These are phyloP conservation scores for Falciphora oryzae DNA, from an alignment of 2,329 filamentous ascomycete genomes.

Conservation along the genomic window DNA sequence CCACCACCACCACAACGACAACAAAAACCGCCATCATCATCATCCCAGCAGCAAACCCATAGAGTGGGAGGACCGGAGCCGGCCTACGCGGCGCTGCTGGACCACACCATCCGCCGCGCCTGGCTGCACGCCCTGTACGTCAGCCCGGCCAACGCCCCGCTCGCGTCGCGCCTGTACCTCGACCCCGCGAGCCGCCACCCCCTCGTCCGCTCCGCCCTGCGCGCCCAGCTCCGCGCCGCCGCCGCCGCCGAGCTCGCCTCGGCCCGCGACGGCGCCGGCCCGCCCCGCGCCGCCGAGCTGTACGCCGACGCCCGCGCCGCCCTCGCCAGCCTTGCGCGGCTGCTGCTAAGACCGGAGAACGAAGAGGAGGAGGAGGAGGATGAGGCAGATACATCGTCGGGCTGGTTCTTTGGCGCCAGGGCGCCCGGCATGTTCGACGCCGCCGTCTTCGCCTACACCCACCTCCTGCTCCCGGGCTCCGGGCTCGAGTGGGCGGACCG, in stretches of 20 bases:
- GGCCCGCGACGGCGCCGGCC: slow-evolving; percentile 11
- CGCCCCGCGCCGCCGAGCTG: slow-evolving; percentile 24
- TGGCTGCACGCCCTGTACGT: slow-evolving; percentile 88
- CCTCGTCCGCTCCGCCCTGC: slow-evolving; percentile 57
- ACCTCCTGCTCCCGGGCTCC: slow-evolving; percentile 55
- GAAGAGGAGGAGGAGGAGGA: slow-evolving; percentile 16
- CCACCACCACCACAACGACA: background rate
- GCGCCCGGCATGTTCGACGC: slow-evolving; percentile 77
- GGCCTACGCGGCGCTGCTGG: slow-evolving; percentile 72
- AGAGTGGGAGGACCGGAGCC: background rate
- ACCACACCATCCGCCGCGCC: slow-evolving; percentile 72
- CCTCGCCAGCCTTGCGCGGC: slow-evolving; percentile 37
- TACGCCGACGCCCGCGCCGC: slow-evolving; percentile 40
- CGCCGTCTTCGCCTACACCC: slow-evolving; percentile 81
- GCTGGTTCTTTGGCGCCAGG: slow-evolving; percentile 56
- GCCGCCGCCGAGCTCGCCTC: slow-evolving; percentile 56
- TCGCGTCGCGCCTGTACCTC: slow-evolving; percentile 70
- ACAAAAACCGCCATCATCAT: too few species aligned
- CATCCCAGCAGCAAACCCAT: background rate
- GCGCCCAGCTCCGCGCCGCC: slow-evolving; percentile 63
- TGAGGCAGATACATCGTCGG: slow-evolving; percentile 15
- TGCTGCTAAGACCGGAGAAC: slow-evolving; percentile 28
- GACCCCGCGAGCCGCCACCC: slow-evolving; percentile 51
- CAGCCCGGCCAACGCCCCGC: slow-evolving; percentile 56
- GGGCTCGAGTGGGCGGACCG: slow-evolving; percentile 58